phyloP scores from a whole-genome alignment of 2,329 filamentous ascomycete species.

The Botrytis porri region DNA sequence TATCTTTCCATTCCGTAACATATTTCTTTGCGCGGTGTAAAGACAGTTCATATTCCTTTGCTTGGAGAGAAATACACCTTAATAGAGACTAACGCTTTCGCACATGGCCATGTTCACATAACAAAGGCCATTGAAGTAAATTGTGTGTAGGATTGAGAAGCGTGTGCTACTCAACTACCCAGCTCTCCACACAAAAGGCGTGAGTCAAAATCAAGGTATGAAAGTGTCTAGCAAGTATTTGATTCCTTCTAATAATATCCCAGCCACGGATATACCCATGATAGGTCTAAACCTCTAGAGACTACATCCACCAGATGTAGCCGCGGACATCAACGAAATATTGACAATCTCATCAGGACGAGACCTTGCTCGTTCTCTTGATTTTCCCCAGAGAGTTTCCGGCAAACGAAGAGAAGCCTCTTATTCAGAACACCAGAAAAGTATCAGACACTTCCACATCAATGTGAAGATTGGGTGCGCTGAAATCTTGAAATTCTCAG shows the following conservation, averaged over 20 bases:
- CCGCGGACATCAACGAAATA: not conserved
- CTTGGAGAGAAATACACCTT: not conserved
- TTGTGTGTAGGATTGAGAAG: not conserved
- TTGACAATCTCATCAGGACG: not conserved
- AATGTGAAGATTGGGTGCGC: not conserved
- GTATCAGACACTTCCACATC: not conserved
- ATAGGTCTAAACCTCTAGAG: not conserved
- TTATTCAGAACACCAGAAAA: not conserved
- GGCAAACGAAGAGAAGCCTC: accelerated
- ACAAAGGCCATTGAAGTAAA: not conserved
- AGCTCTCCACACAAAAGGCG: not conserved
- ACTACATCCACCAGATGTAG: not conserved
- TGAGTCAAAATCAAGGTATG: not conserved
- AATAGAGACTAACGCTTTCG: not conserved
- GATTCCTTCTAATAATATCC: not conserved
- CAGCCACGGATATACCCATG: not conserved
- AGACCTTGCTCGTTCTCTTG: not conserved
- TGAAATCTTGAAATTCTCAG: no score
- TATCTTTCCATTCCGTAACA: no score
- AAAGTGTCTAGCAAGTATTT: not conserved
- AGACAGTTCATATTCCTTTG: not conserved
- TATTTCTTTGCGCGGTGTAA: not conserved
- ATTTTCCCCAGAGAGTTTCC: no score
- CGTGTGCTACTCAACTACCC: not conserved
- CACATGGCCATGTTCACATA: not conserved